Percentiles rank a stretch among this genome's conserved stretches.
phyloP scores from a whole-genome alignment of 2,329 filamentous ascomycete species.

The Proliferodiscus dingleyae region DNA sequence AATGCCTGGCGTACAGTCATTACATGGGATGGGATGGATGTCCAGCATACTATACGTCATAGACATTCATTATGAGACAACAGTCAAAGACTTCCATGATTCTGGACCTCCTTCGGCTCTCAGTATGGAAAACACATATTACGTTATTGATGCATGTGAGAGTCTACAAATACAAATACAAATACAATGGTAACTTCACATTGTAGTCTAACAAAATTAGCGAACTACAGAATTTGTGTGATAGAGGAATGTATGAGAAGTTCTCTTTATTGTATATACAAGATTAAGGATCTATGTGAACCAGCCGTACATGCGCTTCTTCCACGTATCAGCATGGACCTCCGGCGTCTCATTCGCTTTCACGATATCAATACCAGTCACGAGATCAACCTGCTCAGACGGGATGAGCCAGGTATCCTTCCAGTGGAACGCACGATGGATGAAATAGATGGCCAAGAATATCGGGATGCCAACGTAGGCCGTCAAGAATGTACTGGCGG shows the following conservation, averaged over 20 bases:
- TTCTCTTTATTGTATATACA: background rate
- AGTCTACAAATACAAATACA: no score
- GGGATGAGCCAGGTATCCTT: conserved; percentile 47
- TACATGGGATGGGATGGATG: background rate
- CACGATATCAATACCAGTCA: conserved; percentile 42
- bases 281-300: no score
- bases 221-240: no score
- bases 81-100: background rate
- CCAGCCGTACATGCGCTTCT: conserved; percentile 17
- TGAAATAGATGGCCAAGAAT: conserved; percentile 51
- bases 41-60: background rate
- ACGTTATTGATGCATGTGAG: no score
- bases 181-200: no score
- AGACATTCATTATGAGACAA: background rate
- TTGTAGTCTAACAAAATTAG: no score
- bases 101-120: no score
- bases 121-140: no score
- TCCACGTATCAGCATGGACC: conserved; percentile 9
- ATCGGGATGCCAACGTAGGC: conserved; percentile 62
- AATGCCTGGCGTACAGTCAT: background rate
- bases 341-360: conserved; percentile 22
- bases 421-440: conserved; percentile 43
- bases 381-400: conserved; percentile 47
- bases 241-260: no score
- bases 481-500: conserved; percentile 51